A percentile compares a stretch with the other conserved stretches of the same genome.
phyloP scores from a whole-genome alignment of 192 early-diverging fungal genomes.

The Mortierella hygrophila region DNA sequence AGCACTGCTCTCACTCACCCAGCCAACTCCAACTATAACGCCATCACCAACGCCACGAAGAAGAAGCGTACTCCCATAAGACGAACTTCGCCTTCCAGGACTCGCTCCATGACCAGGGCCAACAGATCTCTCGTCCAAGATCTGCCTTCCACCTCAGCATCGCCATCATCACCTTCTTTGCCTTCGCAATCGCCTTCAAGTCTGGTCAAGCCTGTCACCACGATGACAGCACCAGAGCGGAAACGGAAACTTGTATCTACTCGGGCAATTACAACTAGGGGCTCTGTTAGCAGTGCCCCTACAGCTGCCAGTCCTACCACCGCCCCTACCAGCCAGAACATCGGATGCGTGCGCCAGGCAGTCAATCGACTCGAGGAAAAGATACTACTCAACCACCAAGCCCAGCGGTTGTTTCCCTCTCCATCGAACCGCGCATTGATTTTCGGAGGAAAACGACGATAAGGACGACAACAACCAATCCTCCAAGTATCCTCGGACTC shows the following conservation, averaged over 20 bases:
- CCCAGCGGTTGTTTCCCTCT: neutral
- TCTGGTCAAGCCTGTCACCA: neutral
- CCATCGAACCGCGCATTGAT: neutral
- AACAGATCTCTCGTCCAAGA: neutral
- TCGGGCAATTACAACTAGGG: neutral
- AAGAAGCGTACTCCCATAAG: neutral
- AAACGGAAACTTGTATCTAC: neutral
- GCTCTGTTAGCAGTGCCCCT: neutral
- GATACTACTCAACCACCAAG: neutral
- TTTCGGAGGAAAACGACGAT: neutral
- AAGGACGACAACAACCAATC: neutral
- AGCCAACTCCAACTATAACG: neutral
- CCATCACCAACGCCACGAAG: neutral
- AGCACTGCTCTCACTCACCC: neutral
- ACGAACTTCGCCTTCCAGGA: neutral
- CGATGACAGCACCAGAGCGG: neutral
- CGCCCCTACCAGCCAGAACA: neutral
- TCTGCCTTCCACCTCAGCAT: neutral
- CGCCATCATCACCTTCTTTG: neutral
- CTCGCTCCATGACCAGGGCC: neutral
- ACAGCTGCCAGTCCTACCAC: neutral
- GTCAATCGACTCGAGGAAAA: neutral
- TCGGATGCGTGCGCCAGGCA: neutral
- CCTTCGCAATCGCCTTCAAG: too few relatives aligned
- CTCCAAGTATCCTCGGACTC: neutral